These are phyloP conservation scores for Senna siamea DNA, from an alignment of 306 rosid genomes.

Conservation along the genomic window DNA sequence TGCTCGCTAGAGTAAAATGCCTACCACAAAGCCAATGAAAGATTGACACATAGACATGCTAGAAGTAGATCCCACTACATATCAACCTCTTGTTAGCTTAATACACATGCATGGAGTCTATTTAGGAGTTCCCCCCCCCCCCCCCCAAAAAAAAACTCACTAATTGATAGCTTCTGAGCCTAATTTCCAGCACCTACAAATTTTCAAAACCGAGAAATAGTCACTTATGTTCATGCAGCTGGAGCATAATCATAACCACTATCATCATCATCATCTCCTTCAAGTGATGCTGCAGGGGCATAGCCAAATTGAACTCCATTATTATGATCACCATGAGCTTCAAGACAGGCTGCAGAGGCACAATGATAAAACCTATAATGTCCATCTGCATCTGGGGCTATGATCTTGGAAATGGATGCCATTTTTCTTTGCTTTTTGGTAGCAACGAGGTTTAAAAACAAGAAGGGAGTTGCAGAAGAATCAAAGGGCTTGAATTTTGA, in stretches of 20 bases:
- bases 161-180: no score
- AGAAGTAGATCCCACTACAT: neutral
- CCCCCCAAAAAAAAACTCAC: neutral
- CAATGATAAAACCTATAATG: no score
- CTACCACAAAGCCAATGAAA: neutral
- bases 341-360: neutral
- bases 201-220: no score
- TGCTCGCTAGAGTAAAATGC: no score
- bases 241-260: no score
- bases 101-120: no score
- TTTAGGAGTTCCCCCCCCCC: no score
- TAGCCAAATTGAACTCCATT: neutral
- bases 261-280: neutral
- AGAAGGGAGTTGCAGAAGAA: neutral
- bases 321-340: constrained; percentile 34
- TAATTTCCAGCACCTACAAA: neutral
- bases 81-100: no score
- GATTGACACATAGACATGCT: no score
- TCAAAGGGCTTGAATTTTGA: no score
- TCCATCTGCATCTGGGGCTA: constrained; percentile 8
- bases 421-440: constrained; percentile 11
- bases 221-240: neutral
- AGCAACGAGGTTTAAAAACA: no score
- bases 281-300: neutral
- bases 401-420: constrained; percentile 33